Base-by-base conservation (phyloP, 306 rosid species). In the Citrullus mucosospermus region DNA sequence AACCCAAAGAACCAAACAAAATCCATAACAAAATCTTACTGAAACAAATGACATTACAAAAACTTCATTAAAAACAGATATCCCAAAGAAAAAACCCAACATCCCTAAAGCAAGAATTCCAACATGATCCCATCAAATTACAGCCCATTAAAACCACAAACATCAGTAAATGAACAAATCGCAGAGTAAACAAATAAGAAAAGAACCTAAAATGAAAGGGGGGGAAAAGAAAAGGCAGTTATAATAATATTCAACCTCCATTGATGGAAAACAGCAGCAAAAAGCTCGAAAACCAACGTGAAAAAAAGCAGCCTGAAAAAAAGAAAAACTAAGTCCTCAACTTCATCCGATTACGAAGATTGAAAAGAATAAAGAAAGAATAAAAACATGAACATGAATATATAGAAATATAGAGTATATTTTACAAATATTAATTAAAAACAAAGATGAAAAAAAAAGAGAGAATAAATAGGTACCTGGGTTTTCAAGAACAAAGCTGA, bases 41-140 rank as follows among this genome's bases (percentile, higher is more conserved):
- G 18, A 22, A 32, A 30, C 16, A 70, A 70, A 70, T 71, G 58
- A 6, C 76, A 71, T 46, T 25, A 46, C 12, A 70, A 25, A 20
- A 44, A 46, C 38, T 70, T 13, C 57, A 70, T 70, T n/a, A 22
- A 25, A 13, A 44, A 71, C 4, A 71, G 1, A 20, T 4, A 14
- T 0, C 20, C 13, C 13, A 46, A 6, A 1, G 28, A 10, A 2
- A 25, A 22, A 69, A 25, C 36, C 41, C 57, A 43, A 43, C 56
- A 17, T 43, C 30, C 76, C 39, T 1, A 48, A 22, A 48, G 0
- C 44, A 20, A 72, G 59, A 72, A 48, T 41, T 44, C 54, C 58
- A 71, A 71, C 55, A 44, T 71, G 76, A 71, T 71, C 76, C 76
- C 76, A 15, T 22, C 20, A 71, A 71, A 71, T 73, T 73, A 51